Conservation (phyloP, 495 filamentous ascomycete genomes). For the Aspergillus avenaceus region DNA sequence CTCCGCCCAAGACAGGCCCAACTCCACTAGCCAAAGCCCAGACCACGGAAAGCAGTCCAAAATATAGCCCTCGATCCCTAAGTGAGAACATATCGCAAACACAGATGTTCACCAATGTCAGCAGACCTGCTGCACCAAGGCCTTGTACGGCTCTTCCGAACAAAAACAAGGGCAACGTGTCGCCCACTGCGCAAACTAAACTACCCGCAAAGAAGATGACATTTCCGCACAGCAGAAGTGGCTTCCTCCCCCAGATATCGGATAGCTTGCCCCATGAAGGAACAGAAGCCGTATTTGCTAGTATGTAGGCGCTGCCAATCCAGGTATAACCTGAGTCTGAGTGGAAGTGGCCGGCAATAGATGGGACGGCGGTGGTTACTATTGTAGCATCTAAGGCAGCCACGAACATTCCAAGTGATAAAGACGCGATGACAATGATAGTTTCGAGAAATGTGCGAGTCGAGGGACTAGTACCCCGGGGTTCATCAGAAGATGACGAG, state of each 20-base stretch:
- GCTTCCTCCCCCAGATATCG: conserved; percentile 83
- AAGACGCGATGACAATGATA: conserved; percentile 6
- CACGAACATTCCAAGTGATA: background rate
- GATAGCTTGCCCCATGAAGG: conserved; percentile 75
- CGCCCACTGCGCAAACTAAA: conserved; percentile 61
- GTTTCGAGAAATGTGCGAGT: conserved; percentile 12
- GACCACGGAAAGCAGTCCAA: conserved; percentile 57
- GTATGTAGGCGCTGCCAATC: conserved; percentile 65
- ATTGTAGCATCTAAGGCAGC: conserved; percentile 23
- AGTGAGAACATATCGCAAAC: conserved; percentile 66
- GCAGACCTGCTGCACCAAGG: conserved; percentile 70
- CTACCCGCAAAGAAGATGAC: conserved; percentile 71
- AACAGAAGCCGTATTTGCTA: conserved; percentile 60
- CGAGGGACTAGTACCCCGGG: background rate
- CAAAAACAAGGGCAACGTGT: conserved; percentile 66
- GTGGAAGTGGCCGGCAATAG: conserved; percentile 57
- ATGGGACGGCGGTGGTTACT: conserved; percentile 48
- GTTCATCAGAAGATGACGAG: too few species aligned
- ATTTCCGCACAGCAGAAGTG: conserved; percentile 66
- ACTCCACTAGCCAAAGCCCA: conserved; percentile 72
- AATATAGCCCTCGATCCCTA: conserved; percentile 49
- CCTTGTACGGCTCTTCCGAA: conserved; percentile 74
- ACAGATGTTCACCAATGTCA: conserved; percentile 72
- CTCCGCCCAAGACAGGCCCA: conserved; percentile 71
- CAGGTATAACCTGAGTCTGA: conserved; percentile 63